Evolutionary conservation across 768 basidiomycete genomes (phyloP).

Genomic region (Suillus ampliporus): DNA sequence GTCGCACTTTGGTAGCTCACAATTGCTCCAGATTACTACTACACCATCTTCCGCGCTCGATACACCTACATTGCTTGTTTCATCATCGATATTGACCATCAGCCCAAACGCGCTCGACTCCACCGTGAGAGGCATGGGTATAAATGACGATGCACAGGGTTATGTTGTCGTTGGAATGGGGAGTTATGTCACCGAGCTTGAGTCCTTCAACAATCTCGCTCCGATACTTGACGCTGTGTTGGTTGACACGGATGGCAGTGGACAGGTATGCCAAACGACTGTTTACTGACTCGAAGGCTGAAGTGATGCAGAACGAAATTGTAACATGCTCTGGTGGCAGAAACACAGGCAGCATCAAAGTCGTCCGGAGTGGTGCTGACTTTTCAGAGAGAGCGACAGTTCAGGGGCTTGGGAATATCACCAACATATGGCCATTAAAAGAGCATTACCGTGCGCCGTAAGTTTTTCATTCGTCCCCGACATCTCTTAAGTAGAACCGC

Average conservation of each 20-base stretch:
- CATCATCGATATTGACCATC: slow-evolving; percentile 51
- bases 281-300: neutral
- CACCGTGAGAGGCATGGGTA: slow-evolving; percentile 45
- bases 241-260: slow-evolving; percentile 72
- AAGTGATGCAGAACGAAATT: slow-evolving; percentile 62
- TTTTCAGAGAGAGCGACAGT: slow-evolving; percentile 68
- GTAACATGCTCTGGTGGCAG: slow-evolving; percentile 86
- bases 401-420: slow-evolving; percentile 60
- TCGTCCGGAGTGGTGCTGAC: slow-evolving; percentile 84
- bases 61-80: slow-evolving; percentile 56
- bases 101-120: slow-evolving; percentile 40
- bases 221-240: slow-evolving; percentile 85
- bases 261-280: slow-evolving; percentile 54
- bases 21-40: slow-evolving; percentile 65
- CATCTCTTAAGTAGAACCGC: neutral
- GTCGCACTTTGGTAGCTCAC: slow-evolving; percentile 83
- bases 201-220: slow-evolving; percentile 76
- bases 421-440: slow-evolving; percentile 66
- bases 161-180: slow-evolving; percentile 57
- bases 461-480: slow-evolving; percentile 27
- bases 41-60: slow-evolving; percentile 48
- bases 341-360: slow-evolving; percentile 75
- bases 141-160: slow-evolving; percentile 39
- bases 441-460: slow-evolving; percentile 53
- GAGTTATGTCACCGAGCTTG: slow-evolving; percentile 63